Conservation (phyloP, 164 flowering plant species). For the Amborella trichopoda region DNA sequence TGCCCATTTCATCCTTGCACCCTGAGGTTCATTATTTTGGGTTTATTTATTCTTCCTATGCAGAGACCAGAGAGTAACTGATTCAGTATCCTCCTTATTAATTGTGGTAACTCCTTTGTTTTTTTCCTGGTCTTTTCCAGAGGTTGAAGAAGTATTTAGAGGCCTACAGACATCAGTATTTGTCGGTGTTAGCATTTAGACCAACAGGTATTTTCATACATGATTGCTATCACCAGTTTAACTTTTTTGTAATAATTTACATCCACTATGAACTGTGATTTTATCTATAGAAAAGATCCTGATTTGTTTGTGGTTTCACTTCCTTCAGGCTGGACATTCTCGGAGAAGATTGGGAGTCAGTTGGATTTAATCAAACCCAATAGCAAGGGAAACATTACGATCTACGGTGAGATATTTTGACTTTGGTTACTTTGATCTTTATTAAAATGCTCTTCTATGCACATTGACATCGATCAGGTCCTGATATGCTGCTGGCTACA, state of each 20-base stretch:
- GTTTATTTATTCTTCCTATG: not conserved
- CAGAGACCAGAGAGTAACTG: no score
- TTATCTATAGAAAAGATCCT: not conserved
- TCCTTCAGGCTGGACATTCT: slow-evolving; percentile 61
- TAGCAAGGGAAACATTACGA: slow-evolving; percentile 35
- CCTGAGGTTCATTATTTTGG: slow-evolving; percentile 32
- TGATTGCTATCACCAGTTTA: not conserved
- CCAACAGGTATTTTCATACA: slow-evolving; percentile 46
- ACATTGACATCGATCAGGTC: no score
- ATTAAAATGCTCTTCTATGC: not conserved
- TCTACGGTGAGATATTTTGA: slow-evolving; percentile 40
- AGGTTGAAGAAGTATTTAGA: slow-evolving; percentile 34
- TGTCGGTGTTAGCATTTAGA: slow-evolving; percentile 58
- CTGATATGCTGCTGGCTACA: no score
- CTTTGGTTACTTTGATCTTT: not conserved
- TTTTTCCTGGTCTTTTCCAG: slow-evolving; percentile 14
- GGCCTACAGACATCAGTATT: slow-evolving; percentile 23
- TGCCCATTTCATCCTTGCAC: slow-evolving; percentile 47
- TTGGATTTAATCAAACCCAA: slow-evolving; percentile 49
- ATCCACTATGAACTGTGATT: not conserved
- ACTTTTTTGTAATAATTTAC: not conserved
- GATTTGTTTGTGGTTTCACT: not conserved
- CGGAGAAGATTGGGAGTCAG: slow-evolving; percentile 34
- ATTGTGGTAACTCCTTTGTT: not conserved
- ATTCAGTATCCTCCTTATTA: no score